Base-by-base conservation (phyloP, 352 stramenopile genomes). In the Pythium angustatum region DNA sequence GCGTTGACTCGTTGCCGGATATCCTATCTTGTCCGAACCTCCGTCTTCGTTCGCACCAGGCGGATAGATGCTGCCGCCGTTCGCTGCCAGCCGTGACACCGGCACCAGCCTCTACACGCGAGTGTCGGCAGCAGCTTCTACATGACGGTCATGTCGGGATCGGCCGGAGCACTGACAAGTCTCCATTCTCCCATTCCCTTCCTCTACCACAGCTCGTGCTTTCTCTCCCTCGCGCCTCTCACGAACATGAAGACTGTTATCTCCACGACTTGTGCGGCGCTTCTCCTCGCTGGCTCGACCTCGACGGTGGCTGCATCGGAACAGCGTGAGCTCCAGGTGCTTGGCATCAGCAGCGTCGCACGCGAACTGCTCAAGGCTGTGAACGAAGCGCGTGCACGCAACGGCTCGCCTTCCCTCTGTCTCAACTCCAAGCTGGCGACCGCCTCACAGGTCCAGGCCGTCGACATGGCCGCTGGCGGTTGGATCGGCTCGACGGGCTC, bases 371-470 rank as follows among this genome's bases (percentile, higher is more conserved):
- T 69, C 44, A 55, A 56, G 43, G 49, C 49, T 21, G 55, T 69
- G 4, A 69, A 69, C 62, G 49, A 38, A n/a, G 47, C 41, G 3
- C 62, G 62, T 5, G 24, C 31, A 11, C 14, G 14, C 17, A 61
- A 60, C 36, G 49, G 47, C 22, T 26, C n/a, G 36, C 28, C 28
- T 12, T 48, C 49, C 22, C 62, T 69, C 7, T 69, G 62, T 33
- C 40, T 64, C 48, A 69, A 64, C 62, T 28, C 48, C 58, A 75
- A 75, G 51, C 68, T 78, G 43, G 69, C 68, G 30, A 53, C 60
- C 17, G 62, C 67, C 6, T 72, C 71, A 11, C 67, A 75, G 54
- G 40, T 50, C 1, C 58, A 68, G 30, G 62, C 71, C 30, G 49
- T 56, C 36, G 70, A 71, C 40, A 60, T 71, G 58, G 71, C 67